A percentile compares a stretch with the other conserved stretches of the same genome.
Evolutionary conservation across 2,329 filamentous ascomycete species (phyloP).

Genomic region (Claviceps capensis): DNA sequence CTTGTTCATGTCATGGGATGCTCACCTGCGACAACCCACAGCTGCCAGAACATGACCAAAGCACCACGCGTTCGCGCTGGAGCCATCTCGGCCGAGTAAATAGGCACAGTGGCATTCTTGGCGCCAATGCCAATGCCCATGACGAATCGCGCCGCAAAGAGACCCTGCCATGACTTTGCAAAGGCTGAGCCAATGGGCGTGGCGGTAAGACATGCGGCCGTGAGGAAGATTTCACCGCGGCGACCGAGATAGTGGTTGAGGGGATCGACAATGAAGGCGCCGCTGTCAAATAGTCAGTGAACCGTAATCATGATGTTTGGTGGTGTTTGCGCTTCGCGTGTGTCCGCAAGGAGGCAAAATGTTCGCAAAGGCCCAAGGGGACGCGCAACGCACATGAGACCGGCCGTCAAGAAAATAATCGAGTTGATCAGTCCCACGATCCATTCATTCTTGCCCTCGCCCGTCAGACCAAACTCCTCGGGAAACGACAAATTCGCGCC

Average conservation of each 20-base stretch:
- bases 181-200: conserved; percentile 45
- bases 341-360: background rate
- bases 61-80: conserved; percentile 54
- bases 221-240: conserved; percentile 51
- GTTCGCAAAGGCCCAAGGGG: background rate
- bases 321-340: too few relatives aligned
- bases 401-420: conserved; percentile 28
- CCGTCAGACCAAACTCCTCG: conserved; percentile 21
- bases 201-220: conserved; percentile 32
- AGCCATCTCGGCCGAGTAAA: conserved; percentile 60
- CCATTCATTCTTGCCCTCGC: conserved; percentile 29
- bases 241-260: conserved; percentile 49
- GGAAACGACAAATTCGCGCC: conserved; percentile 48
- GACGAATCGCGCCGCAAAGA: conserved; percentile 51
- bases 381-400: conserved; percentile 36
- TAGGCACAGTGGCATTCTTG: conserved; percentile 50
- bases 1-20: background rate
- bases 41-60: conserved; percentile 65
- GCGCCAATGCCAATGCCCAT: conserved; percentile 56
- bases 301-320: too few relatives aligned
- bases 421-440: conserved; percentile 18
- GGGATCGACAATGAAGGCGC: conserved; percentile 24
- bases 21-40: conserved; percentile 17
- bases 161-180: conserved; percentile 49
- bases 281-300: conserved; percentile 6